These are phyloP conservation scores for Kingdonia uniflora DNA, from an alignment of 164 flowering plant genomes.

Conservation along the genomic window DNA sequence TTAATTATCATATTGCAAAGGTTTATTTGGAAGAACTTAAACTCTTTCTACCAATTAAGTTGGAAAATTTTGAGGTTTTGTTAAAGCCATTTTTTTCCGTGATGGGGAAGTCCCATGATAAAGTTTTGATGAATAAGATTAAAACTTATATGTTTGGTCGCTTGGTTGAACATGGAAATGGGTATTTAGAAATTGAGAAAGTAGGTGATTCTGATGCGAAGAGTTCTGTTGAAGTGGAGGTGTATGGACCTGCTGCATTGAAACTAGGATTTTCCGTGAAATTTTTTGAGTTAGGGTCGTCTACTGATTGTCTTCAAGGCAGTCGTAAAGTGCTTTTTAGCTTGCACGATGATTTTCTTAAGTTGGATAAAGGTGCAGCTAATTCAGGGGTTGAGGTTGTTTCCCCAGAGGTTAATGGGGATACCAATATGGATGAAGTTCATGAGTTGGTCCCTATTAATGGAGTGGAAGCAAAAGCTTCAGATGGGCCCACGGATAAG, in stretches of 20 bases:
- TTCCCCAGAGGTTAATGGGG: conserved; percentile 20
- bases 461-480: background rate
- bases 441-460: conserved; percentile 35
- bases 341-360: conserved; percentile 50
- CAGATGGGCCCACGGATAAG: conserved; percentile 9
- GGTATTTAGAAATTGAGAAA: conserved; percentile 32
- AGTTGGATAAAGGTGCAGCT: conserved; percentile 64
- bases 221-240: conserved; percentile 21
- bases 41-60: conserved; percentile 41
- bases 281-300: conserved; percentile 55
- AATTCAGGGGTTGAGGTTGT: conserved; percentile 33
- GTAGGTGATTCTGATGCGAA: conserved; percentile 15
- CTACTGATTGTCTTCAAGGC: conserved; percentile 49
- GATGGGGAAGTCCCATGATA: conserved; percentile 34
- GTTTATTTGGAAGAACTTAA: conserved; percentile 60
- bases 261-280: conserved; percentile 26
- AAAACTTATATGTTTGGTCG: conserved; percentile 40
- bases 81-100: conserved; percentile 34
- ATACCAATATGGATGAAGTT: conserved; percentile 23
- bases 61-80: conserved; percentile 27
- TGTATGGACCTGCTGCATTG: conserved; percentile 37
- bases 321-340: conserved; percentile 58
- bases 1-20: conserved; percentile 58
- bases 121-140: conserved; percentile 49
- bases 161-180: conserved; percentile 36